Percentiles rank a stretch among this genome's conserved stretches.
Evolutionary conservation across 495 filamentous ascomycete genomes (phyloP).

Genomic region (Apodospora peruviana): DNA sequence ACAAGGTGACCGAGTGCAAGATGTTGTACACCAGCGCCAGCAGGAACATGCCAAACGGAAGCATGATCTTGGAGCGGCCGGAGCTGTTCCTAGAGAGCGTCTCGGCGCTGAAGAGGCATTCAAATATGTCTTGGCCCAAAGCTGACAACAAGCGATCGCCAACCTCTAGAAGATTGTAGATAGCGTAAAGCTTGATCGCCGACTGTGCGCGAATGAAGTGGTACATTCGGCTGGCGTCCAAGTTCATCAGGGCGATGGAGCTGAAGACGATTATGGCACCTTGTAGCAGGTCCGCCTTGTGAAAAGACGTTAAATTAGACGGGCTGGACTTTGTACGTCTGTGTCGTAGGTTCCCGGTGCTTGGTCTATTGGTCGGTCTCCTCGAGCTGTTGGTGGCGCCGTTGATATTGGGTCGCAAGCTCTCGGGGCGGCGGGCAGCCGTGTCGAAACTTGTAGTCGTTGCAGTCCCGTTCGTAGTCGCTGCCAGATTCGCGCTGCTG

Average conservation of each 20-base stretch:
- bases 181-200: slow-evolving; percentile 96
- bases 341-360: slow-evolving; percentile 47
- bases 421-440: slow-evolving; percentile 3
- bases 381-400: background rate
- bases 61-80: slow-evolving; percentile 86
- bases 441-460: background rate
- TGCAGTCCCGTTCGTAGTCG: background rate
- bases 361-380: slow-evolving; percentile 8
- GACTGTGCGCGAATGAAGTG: slow-evolving; percentile 94
- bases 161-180: slow-evolving; percentile 92
- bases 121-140: slow-evolving; percentile 90
- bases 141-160: slow-evolving; percentile 83
- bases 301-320: slow-evolving; percentile 73
- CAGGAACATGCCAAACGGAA: slow-evolving; percentile 86
- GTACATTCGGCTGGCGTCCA: slow-evolving; percentile 97
- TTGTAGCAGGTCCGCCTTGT: slow-evolving; percentile 94
- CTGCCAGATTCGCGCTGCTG: background rate
- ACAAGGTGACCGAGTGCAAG: slow-evolving; percentile 76
- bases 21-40: slow-evolving; percentile 84
- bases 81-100: slow-evolving; percentile 81
- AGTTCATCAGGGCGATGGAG: slow-evolving; percentile 78
- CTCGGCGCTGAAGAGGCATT: slow-evolving; percentile 90
- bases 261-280: slow-evolving; percentile 79
- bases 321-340: slow-evolving; percentile 76
- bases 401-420: background rate